A percentile compares a stretch with the other conserved stretches of the same genome.
phyloP scores from a whole-genome alignment of 2,329 filamentous ascomycete genomes.

The Thielaviopsis ethacetica region DNA sequence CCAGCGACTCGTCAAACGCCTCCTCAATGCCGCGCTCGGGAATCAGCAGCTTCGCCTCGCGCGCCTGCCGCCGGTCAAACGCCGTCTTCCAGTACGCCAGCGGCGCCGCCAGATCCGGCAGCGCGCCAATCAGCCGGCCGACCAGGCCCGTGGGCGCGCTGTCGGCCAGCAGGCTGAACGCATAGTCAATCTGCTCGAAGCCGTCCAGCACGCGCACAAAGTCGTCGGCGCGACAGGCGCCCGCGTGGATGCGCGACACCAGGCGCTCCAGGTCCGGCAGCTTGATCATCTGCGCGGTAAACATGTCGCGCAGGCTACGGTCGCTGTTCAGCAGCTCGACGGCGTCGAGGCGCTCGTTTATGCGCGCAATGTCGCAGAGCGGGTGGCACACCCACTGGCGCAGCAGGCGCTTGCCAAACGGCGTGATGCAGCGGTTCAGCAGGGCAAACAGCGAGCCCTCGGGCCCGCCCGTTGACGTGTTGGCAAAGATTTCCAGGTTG shows the following conservation, averaged over 20 bases:
- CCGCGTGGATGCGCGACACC: constrained; percentile 87
- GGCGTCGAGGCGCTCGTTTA: constrained; percentile 87
- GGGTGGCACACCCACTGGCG: constrained; percentile 97
- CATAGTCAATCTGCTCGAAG: constrained; percentile 95
- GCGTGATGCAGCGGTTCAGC: constrained; percentile 86
- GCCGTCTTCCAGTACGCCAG: constrained; percentile 80
- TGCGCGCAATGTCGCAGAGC: constrained; percentile 67
- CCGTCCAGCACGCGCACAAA: constrained; percentile 89
- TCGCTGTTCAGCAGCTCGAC: constrained; percentile 87
- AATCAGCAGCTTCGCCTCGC: constrained; percentile 64
- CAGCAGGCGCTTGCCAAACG: constrained; percentile 91
- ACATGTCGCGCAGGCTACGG: constrained; percentile 63
- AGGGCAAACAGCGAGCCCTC: constrained; percentile 83
- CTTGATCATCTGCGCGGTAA: constrained; percentile 73
- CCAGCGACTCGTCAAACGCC: constrained; percentile 76
- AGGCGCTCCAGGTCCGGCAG: constrained; percentile 89
- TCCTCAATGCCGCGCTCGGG: constrained; percentile 78
- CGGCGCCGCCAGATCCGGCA: constrained; percentile 66
- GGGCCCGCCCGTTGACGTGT: constrained; percentile 69
- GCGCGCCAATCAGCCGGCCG: constrained; percentile 62
- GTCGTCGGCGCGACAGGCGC: constrained; percentile 76
- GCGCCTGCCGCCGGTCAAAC: constrained; percentile 70
- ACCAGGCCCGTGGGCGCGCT: constrained; percentile 71
- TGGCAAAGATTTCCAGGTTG: constrained; percentile 94
- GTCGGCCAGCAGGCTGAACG: constrained; percentile 60